Conservation (phyloP, 148 eudicot species). For the Gaultheria prostrata region DNA sequence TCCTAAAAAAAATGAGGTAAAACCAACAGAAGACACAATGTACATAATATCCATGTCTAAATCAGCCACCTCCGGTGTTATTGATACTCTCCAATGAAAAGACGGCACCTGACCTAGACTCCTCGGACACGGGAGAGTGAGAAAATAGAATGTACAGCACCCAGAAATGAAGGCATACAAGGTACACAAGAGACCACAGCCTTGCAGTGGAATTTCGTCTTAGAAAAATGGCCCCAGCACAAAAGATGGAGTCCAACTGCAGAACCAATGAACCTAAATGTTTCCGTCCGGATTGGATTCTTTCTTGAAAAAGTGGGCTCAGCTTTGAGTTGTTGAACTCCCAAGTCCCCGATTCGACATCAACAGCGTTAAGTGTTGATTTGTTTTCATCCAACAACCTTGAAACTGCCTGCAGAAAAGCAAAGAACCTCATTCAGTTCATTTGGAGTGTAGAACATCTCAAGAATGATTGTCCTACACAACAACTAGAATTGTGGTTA, state of each 20-base stretch:
- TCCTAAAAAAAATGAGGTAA: conserved; percentile 10
- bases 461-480: background rate
- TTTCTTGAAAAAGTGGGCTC: conserved; percentile 52
- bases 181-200: conserved; percentile 39
- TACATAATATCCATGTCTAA: background rate
- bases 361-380: conserved; percentile 28
- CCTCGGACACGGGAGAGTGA: conserved; percentile 56
- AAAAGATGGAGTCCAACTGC: conserved; percentile 79
- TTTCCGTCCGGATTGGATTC: conserved; percentile 64
- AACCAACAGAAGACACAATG: background rate
- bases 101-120: conserved; percentile 64
- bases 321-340: conserved; percentile 49
- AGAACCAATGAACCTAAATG: conserved; percentile 74
- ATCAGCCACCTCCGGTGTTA: conserved; percentile 48
- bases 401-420: conserved; percentile 58
- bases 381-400: conserved; percentile 75
- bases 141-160: conserved; percentile 37
- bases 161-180: conserved; percentile 32
- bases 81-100: conserved; percentile 79
- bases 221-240: conserved; percentile 62
- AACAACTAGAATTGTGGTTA: background rate
- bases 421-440: background rate
- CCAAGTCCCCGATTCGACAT: conserved; percentile 53
- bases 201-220: conserved; percentile 76
- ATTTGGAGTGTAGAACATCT: background rate